Base-by-base conservation (phyloP, 1,284 basidiomycete genomes). In the Neolentinus lepideus region DNA sequence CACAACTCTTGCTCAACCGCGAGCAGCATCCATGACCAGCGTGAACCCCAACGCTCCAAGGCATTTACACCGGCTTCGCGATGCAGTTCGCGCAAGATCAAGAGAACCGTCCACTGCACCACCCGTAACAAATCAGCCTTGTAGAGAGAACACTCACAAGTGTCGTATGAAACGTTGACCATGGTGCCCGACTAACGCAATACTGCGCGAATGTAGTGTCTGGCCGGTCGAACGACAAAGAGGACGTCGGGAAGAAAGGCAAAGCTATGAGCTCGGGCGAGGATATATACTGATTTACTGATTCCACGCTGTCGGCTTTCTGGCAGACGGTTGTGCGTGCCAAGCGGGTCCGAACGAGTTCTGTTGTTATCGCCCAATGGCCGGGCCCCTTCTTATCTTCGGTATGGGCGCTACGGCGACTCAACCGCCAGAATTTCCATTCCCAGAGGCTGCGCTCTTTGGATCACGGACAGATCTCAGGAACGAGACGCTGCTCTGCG, bases 111-210 rank as follows among this genome's bases (percentile, higher is more conserved):
- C 24, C 47, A 4, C 24, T 29, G 4, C 47, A 21, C 14, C 6
- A 24, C 29, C 29, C 52, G 12, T 24, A 46, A 33, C 24, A 54
- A 38, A 45, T 43, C 19, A 45, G 25, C 16, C 24, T 22, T 3
- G 12, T 50, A 22, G n/a, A 25, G 12, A 24, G 24, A 29, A 50
- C 24, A 69, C 75, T 66, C 56, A 79, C 78, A 76, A 31, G 60
- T 61, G 61, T 80, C 78, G 70, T 77, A 80, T 52, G 78, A 76
- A 64, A 79, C 67, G 68, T 80, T 80, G 66, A 78, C 75, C 77
- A 79, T 80, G 62, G 57, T 57, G 51, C 54, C 47, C 24, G 27
- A 29, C 27, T 50, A 26, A 50, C 29, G 51, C 51, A 36, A 52
- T 16, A 36, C 21, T 14, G 51, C 29, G 51, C 33, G 22, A 19